Percentiles rank a stretch among this genome's conserved stretches.
Evolutionary conservation across 768 basidiomycete species (phyloP).

Genomic region (Asterophora parasitica): DNA sequence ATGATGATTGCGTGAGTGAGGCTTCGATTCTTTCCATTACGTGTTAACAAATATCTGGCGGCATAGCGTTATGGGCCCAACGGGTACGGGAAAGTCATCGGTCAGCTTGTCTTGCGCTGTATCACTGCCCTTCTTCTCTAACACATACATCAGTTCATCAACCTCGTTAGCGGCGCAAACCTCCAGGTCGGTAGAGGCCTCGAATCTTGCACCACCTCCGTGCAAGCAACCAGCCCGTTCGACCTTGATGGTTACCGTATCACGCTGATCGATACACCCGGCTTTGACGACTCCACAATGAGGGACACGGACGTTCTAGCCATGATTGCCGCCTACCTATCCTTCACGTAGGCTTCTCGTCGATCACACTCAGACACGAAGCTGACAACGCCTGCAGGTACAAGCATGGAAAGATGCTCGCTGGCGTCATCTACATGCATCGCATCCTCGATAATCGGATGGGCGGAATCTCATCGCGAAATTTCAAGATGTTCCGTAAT

Average conservation of each 20-base stretch:
- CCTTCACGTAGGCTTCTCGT: slow-evolving; percentile 24
- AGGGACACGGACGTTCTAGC: slow-evolving; percentile 45
- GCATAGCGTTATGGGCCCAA: slow-evolving; percentile 33
- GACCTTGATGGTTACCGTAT: slow-evolving; percentile 36
- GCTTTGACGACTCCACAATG: slow-evolving; percentile 50
- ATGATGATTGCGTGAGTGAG: slow-evolving; percentile 12
- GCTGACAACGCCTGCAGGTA: slow-evolving; percentile 19
- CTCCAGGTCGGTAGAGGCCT: slow-evolving; percentile 41
- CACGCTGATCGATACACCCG: slow-evolving; percentile 54
- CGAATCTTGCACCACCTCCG: slow-evolving; percentile 46
- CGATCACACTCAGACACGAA: not conserved
- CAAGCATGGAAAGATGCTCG: slow-evolving; percentile 33
- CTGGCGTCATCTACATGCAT: slow-evolving; percentile 53
- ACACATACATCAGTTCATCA: slow-evolving; percentile 42
- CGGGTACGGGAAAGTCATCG: slow-evolving; percentile 36
- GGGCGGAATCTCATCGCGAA: slow-evolving; percentile 25
- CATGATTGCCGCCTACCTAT: slow-evolving; percentile 42
- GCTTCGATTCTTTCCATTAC: not conserved
- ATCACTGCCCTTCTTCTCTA: too few species aligned
- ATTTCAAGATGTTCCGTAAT: slow-evolving; percentile 14
- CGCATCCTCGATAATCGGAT: slow-evolving; percentile 49
- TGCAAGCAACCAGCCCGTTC: slow-evolving; percentile 40
- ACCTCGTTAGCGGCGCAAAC: slow-evolving; percentile 44
- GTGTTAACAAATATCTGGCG: too few species aligned
- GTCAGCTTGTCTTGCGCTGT: slow-evolving; percentile 19